Conservation (phyloP, 495 filamentous ascomycete species). For the Xylaria sp. region DNA sequence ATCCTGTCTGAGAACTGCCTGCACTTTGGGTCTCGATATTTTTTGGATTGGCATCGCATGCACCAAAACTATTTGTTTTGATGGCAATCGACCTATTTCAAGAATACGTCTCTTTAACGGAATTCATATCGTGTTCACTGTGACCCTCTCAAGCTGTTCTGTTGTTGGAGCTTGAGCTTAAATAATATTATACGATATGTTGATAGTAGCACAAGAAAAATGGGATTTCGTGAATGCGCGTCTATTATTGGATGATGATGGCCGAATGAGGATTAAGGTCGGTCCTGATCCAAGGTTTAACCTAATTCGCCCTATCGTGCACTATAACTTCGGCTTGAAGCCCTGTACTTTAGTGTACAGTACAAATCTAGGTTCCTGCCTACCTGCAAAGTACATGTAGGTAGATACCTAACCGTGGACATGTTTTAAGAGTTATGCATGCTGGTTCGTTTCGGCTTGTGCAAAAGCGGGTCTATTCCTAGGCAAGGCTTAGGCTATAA, state of each 20-base stretch:
- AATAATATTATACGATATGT: not conserved
- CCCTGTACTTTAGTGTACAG: not conserved
- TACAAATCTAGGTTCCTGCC: not conserved
- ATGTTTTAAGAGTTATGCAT: no score
- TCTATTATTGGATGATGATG: not conserved
- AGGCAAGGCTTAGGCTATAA: no score
- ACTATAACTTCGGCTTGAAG: not conserved
- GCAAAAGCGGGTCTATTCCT: no score
- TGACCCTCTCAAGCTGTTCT: not conserved
- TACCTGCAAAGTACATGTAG: no score
- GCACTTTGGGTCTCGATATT: not conserved
- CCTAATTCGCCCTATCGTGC: no score
- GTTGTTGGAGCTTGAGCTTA: not conserved
- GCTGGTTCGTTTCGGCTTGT: no score
- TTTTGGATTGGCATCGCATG: not conserved
- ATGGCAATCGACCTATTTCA: not conserved
- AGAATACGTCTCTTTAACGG: not conserved
- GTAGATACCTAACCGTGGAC: no score
- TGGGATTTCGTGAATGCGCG: not conserved
- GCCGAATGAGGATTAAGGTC: not conserved
- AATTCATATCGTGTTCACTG: not conserved
- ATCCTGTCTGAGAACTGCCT: not conserved
- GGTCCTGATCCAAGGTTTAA: not conserved
- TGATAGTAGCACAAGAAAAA: not conserved
- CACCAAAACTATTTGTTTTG: not conserved